Conservation (phyloP, 345 rosid species). For the Anacardium occidentale region DNA sequence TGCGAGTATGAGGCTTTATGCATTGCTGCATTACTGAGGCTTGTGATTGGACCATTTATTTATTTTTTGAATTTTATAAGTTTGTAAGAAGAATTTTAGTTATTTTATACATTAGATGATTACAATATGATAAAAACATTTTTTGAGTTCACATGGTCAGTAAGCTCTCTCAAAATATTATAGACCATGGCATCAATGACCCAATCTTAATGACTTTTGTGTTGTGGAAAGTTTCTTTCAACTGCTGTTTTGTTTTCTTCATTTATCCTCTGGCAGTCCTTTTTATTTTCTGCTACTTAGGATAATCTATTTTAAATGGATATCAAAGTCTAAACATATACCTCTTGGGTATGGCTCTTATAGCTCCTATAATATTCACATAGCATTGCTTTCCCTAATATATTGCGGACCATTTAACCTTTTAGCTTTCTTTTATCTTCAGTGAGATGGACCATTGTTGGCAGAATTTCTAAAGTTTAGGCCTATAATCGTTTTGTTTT, state of each 20-base stretch:
- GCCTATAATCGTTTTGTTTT: neutral
- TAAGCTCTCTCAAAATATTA: neutral
- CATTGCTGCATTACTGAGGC: neutral
- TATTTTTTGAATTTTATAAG: neutral
- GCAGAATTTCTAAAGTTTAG: neutral
- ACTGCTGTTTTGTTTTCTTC: neutral
- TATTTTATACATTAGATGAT: neutral
- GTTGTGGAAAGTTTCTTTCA: neutral
- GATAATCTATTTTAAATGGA: neutral
- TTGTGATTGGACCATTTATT: neutral
- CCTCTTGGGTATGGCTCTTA: neutral
- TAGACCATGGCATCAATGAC: neutral
- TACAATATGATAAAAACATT: neutral
- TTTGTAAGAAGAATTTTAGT: too few relatives aligned
- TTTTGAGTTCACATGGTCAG: neutral
- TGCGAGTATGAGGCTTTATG: neutral
- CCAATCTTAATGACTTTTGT: neutral
- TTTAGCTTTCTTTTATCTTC: neutral
- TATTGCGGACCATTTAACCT: neutral
- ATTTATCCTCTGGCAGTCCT: neutral
- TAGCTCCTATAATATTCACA: neutral
- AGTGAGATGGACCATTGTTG: neutral
- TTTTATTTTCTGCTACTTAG: neutral
- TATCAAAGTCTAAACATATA: neutral
- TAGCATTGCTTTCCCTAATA: neutral